phyloP scores from a whole-genome alignment of 208 protist genomes.

The Trypanosomatidae sp. region DNA sequence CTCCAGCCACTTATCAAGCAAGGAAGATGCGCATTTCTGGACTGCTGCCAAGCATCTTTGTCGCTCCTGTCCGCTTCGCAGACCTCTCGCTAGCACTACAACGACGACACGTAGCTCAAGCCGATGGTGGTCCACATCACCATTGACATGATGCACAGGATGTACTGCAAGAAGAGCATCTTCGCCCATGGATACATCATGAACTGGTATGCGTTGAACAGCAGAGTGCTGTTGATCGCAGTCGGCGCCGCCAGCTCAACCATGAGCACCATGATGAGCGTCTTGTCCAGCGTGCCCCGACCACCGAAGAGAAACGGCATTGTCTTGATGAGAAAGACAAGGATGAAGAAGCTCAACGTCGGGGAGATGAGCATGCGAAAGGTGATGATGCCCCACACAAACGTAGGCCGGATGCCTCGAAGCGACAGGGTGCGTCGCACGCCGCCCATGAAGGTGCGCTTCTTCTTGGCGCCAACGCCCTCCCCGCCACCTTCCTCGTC shows the following conservation, averaged over 20 bases:
- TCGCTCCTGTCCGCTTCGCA: not conserved
- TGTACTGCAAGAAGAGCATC: slow-evolving; percentile 85
- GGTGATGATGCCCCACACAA: slow-evolving; percentile 63
- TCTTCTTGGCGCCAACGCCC: not conserved
- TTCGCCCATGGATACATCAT: slow-evolving; percentile 70
- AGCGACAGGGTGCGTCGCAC: slow-evolving; percentile 38
- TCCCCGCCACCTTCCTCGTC: not conserved
- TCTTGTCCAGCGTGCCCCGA: slow-evolving; percentile 33
- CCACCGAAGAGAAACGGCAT: slow-evolving; percentile 66
- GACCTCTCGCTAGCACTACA: slow-evolving; percentile 8
- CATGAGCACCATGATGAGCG: slow-evolving; percentile 74
- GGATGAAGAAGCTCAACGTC: slow-evolving; percentile 43
- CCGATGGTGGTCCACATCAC: slow-evolving; percentile 62
- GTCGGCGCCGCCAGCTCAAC: slow-evolving; percentile 68
- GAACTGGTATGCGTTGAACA: slow-evolving; percentile 65
- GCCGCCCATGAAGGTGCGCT: slow-evolving; percentile 7
- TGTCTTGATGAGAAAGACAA: slow-evolving; percentile 33
- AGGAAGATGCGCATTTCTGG: not conserved
- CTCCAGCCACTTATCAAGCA: not conserved
- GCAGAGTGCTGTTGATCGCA: slow-evolving; percentile 72
- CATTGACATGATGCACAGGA: slow-evolving; percentile 52
- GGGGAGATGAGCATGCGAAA: slow-evolving; percentile 66
- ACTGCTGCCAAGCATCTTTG: not conserved
- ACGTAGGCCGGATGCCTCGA: slow-evolving; percentile 35
- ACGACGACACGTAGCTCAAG: slow-evolving; percentile 33